A percentile compares a stretch with the other conserved stretches of the same genome.
Conservation (phyloP, 768 basidiomycete genomes). For the Cystobasidium onofrii region DNA sequence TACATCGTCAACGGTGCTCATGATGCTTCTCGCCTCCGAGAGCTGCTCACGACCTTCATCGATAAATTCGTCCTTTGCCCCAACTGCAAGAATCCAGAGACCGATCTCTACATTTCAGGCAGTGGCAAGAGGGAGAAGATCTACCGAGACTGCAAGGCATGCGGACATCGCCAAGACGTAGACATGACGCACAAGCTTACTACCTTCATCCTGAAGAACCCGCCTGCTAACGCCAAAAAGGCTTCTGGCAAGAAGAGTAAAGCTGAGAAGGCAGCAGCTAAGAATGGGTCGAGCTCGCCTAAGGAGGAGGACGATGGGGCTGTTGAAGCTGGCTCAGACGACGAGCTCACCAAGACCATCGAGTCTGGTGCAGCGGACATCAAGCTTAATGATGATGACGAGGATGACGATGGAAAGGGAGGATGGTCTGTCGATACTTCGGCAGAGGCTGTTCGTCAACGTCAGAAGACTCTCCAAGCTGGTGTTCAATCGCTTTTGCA, state of each 20-base stretch:
- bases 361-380: constrained; percentile 78
- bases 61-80: constrained; percentile 97
- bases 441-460: constrained; percentile 74
- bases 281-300: constrained; percentile 49
- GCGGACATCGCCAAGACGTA: constrained; percentile 79
- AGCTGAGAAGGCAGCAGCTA: constrained; percentile 50
- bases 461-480: constrained; percentile 65
- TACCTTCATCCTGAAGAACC: constrained; percentile 95
- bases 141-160: constrained; percentile 95
- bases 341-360: constrained; percentile 81
- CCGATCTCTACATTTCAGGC: constrained; percentile 74
- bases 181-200: constrained; percentile 96
- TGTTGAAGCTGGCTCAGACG: constrained; percentile 51
- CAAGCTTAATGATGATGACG: constrained; percentile 51
- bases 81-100: constrained; percentile 98
- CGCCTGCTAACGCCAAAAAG: constrained; percentile 74
- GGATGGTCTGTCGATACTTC: constrained; percentile 92
- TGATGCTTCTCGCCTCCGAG: constrained; percentile 78
- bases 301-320: constrained; percentile 52
- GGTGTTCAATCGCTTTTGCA: constrained; percentile 51
- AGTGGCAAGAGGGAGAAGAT: constrained; percentile 69
- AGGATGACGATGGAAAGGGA: constrained; percentile 42
- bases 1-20: constrained; percentile 99
- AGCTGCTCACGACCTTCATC: constrained; percentile 93
- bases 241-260: constrained; percentile 49